phyloP scores from a whole-genome alignment of 176 grass and related monocot species.

The Pharus latifolius region DNA sequence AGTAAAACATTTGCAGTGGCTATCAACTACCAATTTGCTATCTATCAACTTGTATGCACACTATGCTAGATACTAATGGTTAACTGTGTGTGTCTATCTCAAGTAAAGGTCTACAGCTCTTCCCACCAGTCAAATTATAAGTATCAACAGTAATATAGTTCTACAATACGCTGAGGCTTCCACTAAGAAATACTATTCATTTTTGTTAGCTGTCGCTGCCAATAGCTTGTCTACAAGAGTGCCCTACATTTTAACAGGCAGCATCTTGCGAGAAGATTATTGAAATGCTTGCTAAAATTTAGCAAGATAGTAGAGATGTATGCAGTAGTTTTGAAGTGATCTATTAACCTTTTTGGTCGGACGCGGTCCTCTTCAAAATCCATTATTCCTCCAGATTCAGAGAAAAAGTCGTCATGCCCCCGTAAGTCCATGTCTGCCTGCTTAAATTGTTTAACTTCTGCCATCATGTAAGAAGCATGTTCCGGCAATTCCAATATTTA shows the following conservation, averaged over 20 bases:
- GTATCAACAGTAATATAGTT: not conserved
- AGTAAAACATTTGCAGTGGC: not conserved
- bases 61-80: no score
- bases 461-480: constrained; percentile 85
- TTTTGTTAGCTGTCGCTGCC: not conserved
- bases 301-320: not conserved
- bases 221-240: not conserved
- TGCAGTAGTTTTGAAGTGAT: not conserved
- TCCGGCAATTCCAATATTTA: constrained; percentile 61
- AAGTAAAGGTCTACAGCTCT: not conserved
- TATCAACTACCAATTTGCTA: no score
- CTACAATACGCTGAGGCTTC: not conserved
- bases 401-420: constrained; percentile 69
- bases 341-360: constrained; percentile 78
- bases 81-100: no score
- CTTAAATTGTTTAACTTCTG: constrained; percentile 96
- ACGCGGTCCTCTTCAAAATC: constrained; percentile 97
- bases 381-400: constrained; percentile 94
- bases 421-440: constrained; percentile 86
- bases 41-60: no score
- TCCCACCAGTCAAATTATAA: not conserved
- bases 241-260: not conserved
- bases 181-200: not conserved
- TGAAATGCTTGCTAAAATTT: not conserved
- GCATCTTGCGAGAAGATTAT: not conserved